Conservation (phyloP, 2,329 filamentous ascomycete species). For the Penicillium sclerotiorum region DNA sequence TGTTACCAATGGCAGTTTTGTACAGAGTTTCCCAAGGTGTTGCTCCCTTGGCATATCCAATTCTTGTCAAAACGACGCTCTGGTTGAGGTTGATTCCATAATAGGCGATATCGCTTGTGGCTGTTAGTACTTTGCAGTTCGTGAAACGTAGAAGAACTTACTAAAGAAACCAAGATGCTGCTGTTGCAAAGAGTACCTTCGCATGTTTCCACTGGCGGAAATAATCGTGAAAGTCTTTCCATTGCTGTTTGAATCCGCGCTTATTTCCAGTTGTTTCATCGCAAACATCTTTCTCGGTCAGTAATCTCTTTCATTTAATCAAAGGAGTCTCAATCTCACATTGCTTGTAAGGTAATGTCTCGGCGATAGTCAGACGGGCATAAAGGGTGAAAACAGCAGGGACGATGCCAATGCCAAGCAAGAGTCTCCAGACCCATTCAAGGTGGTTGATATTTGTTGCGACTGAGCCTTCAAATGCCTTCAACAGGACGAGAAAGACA, state of each 20-base stretch:
- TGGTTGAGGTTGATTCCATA: conserved; percentile 42
- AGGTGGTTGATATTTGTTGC: conserved; percentile 10
- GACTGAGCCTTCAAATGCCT: conserved; percentile 18
- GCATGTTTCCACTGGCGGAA: conserved; percentile 36
- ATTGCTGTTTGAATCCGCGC: conserved; percentile 18
- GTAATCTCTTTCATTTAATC: background rate
- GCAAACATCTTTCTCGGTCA: conserved; percentile 14
- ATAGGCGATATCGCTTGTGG: conserved; percentile 31
- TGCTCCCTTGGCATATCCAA: conserved; percentile 35
- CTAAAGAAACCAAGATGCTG: conserved; percentile 36
- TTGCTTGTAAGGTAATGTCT: conserved; percentile 18
- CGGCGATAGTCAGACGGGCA: conserved; percentile 29
- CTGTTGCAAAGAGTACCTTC: conserved; percentile 37
- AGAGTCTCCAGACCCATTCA: conserved; percentile 28
- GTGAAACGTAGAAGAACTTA: conserved; percentile 1
- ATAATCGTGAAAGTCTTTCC: conserved; percentile 33
- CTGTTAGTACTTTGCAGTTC: background rate
- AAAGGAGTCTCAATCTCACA: conserved; percentile 7
- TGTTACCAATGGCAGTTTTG: conserved; percentile 38
- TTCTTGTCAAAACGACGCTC: conserved; percentile 34
- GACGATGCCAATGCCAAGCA: conserved; percentile 28
- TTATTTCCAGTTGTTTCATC: conserved; percentile 13
- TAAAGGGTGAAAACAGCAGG: conserved; percentile 26
- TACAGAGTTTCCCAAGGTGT: conserved; percentile 37
- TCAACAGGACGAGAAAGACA: conserved; percentile 21